Evolutionary conservation across 163 green algal genomes (phyloP), one percentile per base, ranked within the genome.

Genomic region (Botryococcus braunii): DNA sequence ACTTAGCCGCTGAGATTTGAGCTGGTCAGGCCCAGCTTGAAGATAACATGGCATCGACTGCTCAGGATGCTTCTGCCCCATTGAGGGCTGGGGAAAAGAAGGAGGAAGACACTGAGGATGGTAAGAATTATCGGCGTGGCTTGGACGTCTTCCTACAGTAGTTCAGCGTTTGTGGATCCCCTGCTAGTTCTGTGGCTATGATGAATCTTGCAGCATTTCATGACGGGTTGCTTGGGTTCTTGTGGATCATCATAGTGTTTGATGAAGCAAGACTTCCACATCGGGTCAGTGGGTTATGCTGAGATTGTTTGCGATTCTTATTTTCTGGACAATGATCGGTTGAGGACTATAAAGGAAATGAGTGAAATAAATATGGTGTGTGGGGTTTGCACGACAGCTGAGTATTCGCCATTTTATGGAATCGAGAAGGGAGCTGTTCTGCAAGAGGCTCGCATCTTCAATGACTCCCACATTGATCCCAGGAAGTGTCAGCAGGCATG

Each of bases 381-480:
- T n/a, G n/a, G n/a, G n/a, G n/a, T n/a, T n/a, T n/a, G 1, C 39
- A 32, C 36, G 81, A 77, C 89, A 97, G 94, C 84, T 36, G 94
- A 99, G 79, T 98, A 96, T 76, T 99, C 94, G 0, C 94, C 94
- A 7, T 99, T 99, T 70, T 98, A 94, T 66, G 94, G 95, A 43
- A 98, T 99, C 46, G 94, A 99, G 79, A 99, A 99, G 81, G 93
- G 92, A 4, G 84, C 87, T n/a, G 94, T 99, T 29, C 84, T 99
- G 43, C 94, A 99, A 81, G 94, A 99, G 74, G 86, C 93, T 4
- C 80, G 93, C 34, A 82, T 93, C 43, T 99, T 99, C 79, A 92
- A 99, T 72, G 89, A 97, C 62, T 79, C 88, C 0, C 90, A 98
- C 66, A 84, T 97, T 41, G 94, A 99, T 74, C 74, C 93, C n/a